phyloP scores from a whole-genome alignment of 805 yeast species.

The Hanseniaspora occidentalis region DNA sequence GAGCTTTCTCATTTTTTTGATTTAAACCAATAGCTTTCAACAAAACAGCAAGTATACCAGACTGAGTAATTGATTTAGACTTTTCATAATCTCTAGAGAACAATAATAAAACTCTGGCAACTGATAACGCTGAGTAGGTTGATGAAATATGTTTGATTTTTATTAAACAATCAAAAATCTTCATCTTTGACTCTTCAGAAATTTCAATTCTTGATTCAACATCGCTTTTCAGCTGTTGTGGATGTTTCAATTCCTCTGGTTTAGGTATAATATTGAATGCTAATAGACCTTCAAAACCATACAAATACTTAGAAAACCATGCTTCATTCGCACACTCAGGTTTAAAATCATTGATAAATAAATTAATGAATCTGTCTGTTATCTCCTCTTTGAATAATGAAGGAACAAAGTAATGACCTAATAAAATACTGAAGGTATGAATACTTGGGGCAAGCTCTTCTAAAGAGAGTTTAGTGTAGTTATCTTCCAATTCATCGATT shows the following conservation, averaged over 20 bases:
- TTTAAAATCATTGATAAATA: conserved; percentile 26
- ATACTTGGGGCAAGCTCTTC: conserved; percentile 29
- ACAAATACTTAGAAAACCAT: conserved; percentile 50
- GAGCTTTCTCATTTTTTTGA: conserved; percentile 27
- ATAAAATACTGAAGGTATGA: conserved; percentile 30
- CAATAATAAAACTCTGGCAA: conserved; percentile 43
- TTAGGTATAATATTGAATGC: conserved; percentile 39
- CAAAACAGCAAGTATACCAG: conserved; percentile 37
- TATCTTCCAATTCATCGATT: neutral
- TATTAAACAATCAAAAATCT: conserved; percentile 32
- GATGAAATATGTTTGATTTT: conserved; percentile 28
- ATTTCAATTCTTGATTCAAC: conserved; percentile 7
- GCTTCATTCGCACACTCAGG: conserved; percentile 29
- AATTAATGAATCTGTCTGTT: conserved; percentile 25
- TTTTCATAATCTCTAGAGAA: conserved; percentile 34
- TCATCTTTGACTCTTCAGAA: conserved; percentile 19
- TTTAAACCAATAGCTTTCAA: conserved; percentile 29
- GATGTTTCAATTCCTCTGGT: conserved; percentile 21
- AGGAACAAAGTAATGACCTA: conserved; percentile 28
- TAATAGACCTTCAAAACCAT: conserved; percentile 42
- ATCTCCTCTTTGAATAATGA: conserved; percentile 24
- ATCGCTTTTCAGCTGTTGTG: conserved; percentile 11
- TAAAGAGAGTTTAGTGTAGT: conserved; percentile 6
- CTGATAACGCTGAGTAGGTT: conserved; percentile 36
- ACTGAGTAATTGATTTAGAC: conserved; percentile 30